phyloP scores from a whole-genome alignment of 768 basidiomycete species.

The Neoboletus subvelutipes region DNA sequence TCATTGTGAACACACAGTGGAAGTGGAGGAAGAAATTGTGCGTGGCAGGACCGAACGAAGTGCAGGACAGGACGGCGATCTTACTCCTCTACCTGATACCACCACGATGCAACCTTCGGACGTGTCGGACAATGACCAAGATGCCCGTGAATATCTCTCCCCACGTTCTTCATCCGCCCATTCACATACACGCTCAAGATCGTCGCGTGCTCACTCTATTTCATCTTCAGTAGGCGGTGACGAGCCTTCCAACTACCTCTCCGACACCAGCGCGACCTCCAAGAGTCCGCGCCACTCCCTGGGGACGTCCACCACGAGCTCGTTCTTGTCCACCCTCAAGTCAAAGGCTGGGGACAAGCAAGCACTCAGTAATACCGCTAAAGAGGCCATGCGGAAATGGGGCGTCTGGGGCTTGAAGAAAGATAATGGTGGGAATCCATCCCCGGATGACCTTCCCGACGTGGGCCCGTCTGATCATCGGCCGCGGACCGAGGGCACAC shows the following conservation, averaged over 20 bases:
- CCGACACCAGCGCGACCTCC: constrained; percentile 31
- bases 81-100: constrained; percentile 12
- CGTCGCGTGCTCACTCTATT: constrained; percentile 36
- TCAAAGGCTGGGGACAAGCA: constrained; percentile 81
- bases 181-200: constrained; percentile 33
- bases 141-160: constrained; percentile 15
- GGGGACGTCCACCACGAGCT: constrained; percentile 32
- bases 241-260: constrained; percentile 30
- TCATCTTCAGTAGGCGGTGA: constrained; percentile 35
- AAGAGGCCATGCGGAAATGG: constrained; percentile 92
- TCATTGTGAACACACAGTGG: constrained; percentile 18
- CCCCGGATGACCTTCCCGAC: constrained; percentile 44
- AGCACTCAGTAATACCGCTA: constrained; percentile 78
- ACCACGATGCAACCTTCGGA: constrained; percentile 7
- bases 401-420: constrained; percentile 76
- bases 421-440: constrained; percentile 36
- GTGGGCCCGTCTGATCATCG: constrained; percentile 39
- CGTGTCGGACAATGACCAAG: constrained; percentile 22
- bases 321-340: constrained; percentile 78
- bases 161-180: constrained; percentile 47
- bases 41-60: constrained; percentile 28
- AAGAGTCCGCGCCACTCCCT: constrained; percentile 47
- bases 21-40: constrained; percentile 24
- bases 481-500: constrained; percentile 35
- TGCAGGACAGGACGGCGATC: constrained; percentile 38